Base-by-base conservation (phyloP, 1,284 basidiomycete genomes). In the Papiliotrema flavescens region DNA sequence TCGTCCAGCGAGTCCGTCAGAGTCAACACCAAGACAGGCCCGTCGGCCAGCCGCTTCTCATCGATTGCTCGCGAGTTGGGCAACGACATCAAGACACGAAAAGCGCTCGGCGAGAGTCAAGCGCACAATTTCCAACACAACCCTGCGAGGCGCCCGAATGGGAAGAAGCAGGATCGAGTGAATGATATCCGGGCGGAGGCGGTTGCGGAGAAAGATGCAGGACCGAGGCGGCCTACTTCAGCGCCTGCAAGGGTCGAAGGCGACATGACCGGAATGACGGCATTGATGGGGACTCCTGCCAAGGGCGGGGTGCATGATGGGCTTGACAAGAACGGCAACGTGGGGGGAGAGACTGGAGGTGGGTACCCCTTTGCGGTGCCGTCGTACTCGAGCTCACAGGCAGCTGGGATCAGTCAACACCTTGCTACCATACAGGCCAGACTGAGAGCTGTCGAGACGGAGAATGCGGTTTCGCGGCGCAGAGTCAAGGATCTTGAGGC, bases 401-500 rank as follows among this genome's bases (percentile, higher is more conserved):
- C 41, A 57, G 62, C 64, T 1, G 48, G 49, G 19, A 64, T 73
- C 8, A 64, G 70, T 13, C 60, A 68, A 22, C 57, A 68, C 6
- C 54, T 76, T 2, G 62, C 71, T 1, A 67, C 65, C 2, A 61
- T 75, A 11, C 67, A 74, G 39, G 69, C 73, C 1, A 59, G 71
- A 36, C 50, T 76, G 37, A 55, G 72, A 14, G 70, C 72, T 1
- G 80, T 93, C 1, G 88, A 92, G 65, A 82, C 84, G 1, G 89
- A 93, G 68, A 92, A 92, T 62, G 80, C 84, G 4, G 82, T 88
- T 4, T 89, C 89, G 1, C 80, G 88, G 1, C 79, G 86, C 20
- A 81, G 90, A 14, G 86, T 93, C 20, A 78, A 83, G 39, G 90
- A 93, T 66, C 80, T 94, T 5, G 90, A 94, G 73, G 77, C 81